Evolutionary conservation across 106 monocot species (phyloP).

Genomic region (Dioscorea zingiberensis): DNA sequence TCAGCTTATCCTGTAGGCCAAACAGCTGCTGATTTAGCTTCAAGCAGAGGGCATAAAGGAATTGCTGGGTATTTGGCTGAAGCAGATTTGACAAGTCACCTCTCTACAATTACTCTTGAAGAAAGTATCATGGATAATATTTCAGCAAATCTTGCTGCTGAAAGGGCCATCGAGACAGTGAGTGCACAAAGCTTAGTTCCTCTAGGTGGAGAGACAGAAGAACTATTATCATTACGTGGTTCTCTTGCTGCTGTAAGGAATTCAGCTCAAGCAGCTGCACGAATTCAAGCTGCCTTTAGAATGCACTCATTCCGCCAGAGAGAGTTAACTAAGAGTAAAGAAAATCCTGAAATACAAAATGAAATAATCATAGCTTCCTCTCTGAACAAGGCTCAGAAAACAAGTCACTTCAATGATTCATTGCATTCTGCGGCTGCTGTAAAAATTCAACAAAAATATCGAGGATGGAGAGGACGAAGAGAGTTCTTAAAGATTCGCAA

Average conservation of each 20-base stretch:
- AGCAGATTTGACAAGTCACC: constrained; percentile 53
- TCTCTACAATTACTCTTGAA: constrained; percentile 21
- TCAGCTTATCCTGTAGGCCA: constrained; percentile 48
- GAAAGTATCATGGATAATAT: constrained; percentile 20
- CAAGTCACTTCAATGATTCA: constrained; percentile 17
- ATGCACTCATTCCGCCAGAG: constrained; percentile 35
- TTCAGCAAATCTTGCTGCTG: constrained; percentile 36
- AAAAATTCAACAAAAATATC: constrained; percentile 47
- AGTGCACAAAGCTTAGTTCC: constrained; percentile 3
- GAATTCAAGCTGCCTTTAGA: constrained; percentile 40
- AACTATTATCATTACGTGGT: constrained; percentile 20
- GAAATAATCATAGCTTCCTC: constrained; percentile 14
- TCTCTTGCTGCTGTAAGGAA: constrained; percentile 49
- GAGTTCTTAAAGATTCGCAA: constrained; percentile 39
- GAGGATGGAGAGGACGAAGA: constrained; percentile 33
- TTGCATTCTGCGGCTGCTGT: constrained; percentile 25
- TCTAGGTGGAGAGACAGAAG: constrained; percentile 9
- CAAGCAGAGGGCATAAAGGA: constrained; percentile 60
- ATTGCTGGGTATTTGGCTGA: constrained; percentile 80
- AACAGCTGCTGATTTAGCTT: constrained; percentile 80
- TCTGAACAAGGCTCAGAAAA: neutral
- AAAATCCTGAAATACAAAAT: constrained; percentile 6
- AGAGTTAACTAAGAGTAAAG: constrained; percentile 4
- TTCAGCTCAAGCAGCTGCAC: constrained; percentile 47
- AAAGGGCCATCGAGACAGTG: constrained; percentile 15